These are phyloP conservation scores for Suhomyces sp. DNA, from an alignment of 805 yeast genomes.

Conservation along the genomic window DNA sequence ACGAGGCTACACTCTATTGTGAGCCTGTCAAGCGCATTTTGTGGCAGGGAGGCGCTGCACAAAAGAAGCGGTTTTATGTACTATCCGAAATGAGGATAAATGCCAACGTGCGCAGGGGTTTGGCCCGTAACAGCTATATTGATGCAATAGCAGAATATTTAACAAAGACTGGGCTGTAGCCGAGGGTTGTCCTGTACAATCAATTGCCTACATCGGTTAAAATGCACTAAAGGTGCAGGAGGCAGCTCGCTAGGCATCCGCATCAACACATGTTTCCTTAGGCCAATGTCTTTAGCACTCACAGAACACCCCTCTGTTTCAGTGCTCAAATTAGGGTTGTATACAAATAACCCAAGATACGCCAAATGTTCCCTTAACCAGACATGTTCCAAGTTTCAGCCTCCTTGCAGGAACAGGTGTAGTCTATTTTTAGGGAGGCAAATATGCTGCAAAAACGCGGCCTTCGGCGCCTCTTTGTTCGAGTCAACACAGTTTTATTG, in stretches of 20 bases:
- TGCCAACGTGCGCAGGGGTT: neutral
- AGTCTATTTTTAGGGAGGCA: neutral
- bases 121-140: neutral
- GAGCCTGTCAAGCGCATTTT: neutral
- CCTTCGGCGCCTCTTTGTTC: neutral
- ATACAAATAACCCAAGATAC: neutral
- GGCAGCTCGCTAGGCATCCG: neutral
- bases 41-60: neutral
- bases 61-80: neutral
- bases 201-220: neutral
- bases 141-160: neutral
- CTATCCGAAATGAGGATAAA: neutral
- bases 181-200: neutral
- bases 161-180: neutral
- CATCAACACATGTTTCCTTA: neutral
- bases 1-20: neutral
- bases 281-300: neutral
- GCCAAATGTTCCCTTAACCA: neutral
- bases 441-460: neutral
- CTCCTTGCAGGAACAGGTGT: neutral
- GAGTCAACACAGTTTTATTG: neutral
- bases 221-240: neutral
- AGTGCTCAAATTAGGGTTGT: neutral
- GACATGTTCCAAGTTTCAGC: neutral
- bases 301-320: neutral